These are phyloP conservation scores for Ciborinia camelliae DNA, from an alignment of 2,329 filamentous ascomycete genomes.

Conservation along the genomic window DNA sequence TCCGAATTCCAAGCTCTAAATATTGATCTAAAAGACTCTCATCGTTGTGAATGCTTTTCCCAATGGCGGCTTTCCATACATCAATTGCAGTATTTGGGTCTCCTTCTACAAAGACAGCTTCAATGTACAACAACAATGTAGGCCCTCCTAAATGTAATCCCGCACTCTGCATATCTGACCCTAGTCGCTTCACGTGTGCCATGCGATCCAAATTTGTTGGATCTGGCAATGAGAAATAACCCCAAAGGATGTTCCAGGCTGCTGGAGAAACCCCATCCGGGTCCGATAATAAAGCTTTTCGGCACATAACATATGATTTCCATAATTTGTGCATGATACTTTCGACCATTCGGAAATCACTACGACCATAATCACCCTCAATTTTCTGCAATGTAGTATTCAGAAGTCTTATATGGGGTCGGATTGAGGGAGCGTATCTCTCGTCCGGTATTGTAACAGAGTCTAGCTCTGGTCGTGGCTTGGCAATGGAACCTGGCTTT, in stretches of 20 bases:
- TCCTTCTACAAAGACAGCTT: slow-evolving; percentile 63
- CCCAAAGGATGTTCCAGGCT: slow-evolving; percentile 66
- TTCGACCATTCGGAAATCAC: slow-evolving; percentile 6
- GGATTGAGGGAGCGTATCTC: background rate
- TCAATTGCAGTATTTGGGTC: slow-evolving; percentile 43
- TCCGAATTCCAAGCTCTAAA: slow-evolving; percentile 63
- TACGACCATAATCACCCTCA: background rate
- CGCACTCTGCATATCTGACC: slow-evolving; percentile 62
- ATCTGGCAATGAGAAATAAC: slow-evolving; percentile 49
- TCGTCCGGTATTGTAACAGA: background rate
- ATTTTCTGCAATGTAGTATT: background rate
- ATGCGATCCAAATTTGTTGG: slow-evolving; percentile 52
- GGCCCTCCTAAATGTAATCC: slow-evolving; percentile 52
- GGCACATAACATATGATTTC: slow-evolving; percentile 50
- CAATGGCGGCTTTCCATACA: slow-evolving; percentile 41
- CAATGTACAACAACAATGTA: slow-evolving; percentile 65
- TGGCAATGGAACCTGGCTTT: background rate
- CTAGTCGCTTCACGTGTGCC: slow-evolving; percentile 57
- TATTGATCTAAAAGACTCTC: slow-evolving; percentile 45
- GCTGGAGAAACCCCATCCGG: slow-evolving; percentile 56
- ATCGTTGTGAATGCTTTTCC: slow-evolving; percentile 27
- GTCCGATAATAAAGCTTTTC: slow-evolving; percentile 43
- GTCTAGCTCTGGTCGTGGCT: background rate
- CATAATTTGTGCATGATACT: slow-evolving; percentile 34
- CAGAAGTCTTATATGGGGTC: background rate